Conservation (phyloP, 257 asterid genomes). For the Ocimum tenuiflorum region DNA sequence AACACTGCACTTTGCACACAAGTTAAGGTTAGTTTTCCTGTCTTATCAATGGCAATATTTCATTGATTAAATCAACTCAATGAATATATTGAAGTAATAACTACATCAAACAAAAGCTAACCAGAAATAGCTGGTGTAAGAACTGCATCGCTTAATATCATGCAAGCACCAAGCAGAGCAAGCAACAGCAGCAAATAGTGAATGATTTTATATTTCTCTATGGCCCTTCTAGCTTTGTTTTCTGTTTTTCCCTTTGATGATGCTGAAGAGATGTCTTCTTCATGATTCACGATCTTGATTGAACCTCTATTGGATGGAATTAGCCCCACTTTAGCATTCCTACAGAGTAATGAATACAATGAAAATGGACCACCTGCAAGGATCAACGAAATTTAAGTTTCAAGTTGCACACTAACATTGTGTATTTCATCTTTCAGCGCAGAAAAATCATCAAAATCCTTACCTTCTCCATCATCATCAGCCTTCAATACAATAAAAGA, state of each 20-base stretch:
- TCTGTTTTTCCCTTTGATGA: conserved; percentile 35
- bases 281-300: conserved; percentile 39
- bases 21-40: background rate
- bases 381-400: conserved; percentile 14
- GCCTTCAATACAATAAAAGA: conserved; percentile 63
- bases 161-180: conserved; percentile 89
- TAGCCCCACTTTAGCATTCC: conserved; percentile 73
- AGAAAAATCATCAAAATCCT: background rate
- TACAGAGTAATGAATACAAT: conserved; percentile 73
- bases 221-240: conserved; percentile 59
- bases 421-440: background rate
- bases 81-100: background rate
- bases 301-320: conserved; percentile 60
- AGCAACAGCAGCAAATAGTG: conserved; percentile 60
- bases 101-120: conserved; percentile 23
- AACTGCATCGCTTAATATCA: conserved; percentile 77
- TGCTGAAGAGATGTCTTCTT: conserved; percentile 29
- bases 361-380: conserved; percentile 93
- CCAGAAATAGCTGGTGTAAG: conserved; percentile 95
- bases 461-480: conserved; percentile 92
- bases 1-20: conserved; percentile 41
- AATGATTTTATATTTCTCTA: conserved; percentile 60
- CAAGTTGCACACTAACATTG: background rate
- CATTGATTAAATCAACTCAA: background rate
- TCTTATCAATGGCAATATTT: background rate